Evolutionary conservation across 2,329 filamentous ascomycete genomes (phyloP).

Genomic region (Ophiocordyceps camponoti-rufipedis): DNA sequence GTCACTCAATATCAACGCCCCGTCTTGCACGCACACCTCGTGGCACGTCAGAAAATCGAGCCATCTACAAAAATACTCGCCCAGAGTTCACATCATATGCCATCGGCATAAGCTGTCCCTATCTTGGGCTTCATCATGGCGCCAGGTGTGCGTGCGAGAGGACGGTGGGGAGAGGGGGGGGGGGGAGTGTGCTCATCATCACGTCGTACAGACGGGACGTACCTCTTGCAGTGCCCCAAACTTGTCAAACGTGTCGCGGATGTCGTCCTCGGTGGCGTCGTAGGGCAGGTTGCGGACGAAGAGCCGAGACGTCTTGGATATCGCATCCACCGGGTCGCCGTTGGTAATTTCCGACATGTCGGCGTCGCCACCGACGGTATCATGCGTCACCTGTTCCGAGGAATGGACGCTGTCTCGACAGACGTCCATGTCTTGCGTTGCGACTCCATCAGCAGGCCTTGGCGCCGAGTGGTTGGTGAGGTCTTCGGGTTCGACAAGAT

Average conservation of each 20-base stretch:
- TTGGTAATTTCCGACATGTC: conserved; percentile 12
- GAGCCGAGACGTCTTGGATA: conserved; percentile 56
- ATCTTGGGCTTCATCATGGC: conserved; percentile 94
- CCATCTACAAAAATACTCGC: conserved; percentile 99
- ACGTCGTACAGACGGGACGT: conserved; percentile 22
- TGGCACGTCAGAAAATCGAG: conserved; percentile 58
- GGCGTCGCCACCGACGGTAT: conserved; percentile 10
- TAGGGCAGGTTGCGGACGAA: conserved; percentile 86
- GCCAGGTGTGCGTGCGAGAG: conserved; percentile 6
- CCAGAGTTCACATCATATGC: conserved; percentile 80
- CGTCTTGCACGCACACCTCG: background rate
- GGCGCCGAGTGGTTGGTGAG: conserved; percentile 8
- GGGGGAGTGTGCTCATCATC: background rate
- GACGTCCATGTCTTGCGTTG: conserved; percentile 5
- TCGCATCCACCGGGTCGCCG: conserved; percentile 30
- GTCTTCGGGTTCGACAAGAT: conserved; percentile 62
- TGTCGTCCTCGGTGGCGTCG: conserved; percentile 55
- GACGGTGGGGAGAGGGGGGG: conserved; percentile 1
- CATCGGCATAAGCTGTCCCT: conserved; percentile 95
- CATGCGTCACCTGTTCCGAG: conserved; percentile 7
- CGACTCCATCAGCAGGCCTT: conserved; percentile 1
- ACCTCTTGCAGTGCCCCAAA: conserved; percentile 80
- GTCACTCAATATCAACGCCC: conserved; percentile 1
- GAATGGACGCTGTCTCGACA: conserved; percentile 9
- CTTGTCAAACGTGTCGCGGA: conserved; percentile 50